phyloP scores from a whole-genome alignment of 2,329 filamentous ascomycete species.

The Penicillium crustosum region DNA sequence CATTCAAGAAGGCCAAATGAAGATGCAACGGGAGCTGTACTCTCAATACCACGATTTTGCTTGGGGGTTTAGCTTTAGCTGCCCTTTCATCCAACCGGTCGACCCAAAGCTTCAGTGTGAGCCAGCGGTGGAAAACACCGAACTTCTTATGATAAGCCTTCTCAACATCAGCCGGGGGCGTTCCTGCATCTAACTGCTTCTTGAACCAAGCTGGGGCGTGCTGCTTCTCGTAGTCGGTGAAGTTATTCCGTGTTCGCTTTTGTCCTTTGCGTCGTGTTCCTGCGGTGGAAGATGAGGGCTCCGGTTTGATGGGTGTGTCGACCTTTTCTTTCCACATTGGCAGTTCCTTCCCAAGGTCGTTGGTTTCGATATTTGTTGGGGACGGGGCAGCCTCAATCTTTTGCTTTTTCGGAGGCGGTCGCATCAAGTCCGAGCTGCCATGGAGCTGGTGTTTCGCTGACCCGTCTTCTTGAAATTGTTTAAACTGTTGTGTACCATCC shows the following conservation, averaged over 20 bases:
- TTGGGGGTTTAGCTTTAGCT: not conserved
- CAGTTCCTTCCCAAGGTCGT: not conserved
- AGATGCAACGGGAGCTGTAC: not conserved
- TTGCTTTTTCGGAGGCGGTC: not conserved
- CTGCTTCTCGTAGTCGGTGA: slow-evolving; percentile 5
- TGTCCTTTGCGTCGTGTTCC: not conserved
- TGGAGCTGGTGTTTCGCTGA: not conserved
- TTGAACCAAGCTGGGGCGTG: slow-evolving; percentile 5
- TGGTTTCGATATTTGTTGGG: not conserved
- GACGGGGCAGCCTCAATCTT: not conserved
- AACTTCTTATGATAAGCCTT: not conserved
- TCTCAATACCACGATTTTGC: slow-evolving; percentile 3
- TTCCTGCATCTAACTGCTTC: not conserved
- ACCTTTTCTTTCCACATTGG: not conserved
- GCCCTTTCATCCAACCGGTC: slow-evolving; percentile 1
- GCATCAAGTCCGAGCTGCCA: not conserved
- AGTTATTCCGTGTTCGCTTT: slow-evolving; percentile 2
- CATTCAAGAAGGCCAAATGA: not conserved
- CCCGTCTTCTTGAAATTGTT: not conserved
- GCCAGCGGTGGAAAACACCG: not conserved
- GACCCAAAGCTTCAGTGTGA: not conserved
- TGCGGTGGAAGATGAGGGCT: not conserved
- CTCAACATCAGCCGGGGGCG: not conserved
- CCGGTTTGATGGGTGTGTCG: not conserved
- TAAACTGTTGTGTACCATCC: not conserved